Conservation (phyloP, 2,329 filamentous ascomycete species). For the Aspergillus felis region DNA sequence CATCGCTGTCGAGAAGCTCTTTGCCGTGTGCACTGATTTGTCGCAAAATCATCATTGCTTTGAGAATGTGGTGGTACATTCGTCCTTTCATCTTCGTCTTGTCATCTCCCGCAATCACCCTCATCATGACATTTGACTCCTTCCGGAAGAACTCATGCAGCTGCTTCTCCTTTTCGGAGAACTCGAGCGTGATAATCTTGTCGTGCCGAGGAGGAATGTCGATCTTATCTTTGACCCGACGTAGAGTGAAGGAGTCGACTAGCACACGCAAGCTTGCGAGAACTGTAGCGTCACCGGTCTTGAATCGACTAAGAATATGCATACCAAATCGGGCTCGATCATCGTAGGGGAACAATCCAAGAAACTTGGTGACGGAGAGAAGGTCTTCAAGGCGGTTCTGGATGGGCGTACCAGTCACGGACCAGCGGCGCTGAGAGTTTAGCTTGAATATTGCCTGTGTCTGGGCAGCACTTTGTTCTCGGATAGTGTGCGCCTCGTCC, state of each 20-base stretch:
- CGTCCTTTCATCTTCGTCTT: constrained; percentile 71
- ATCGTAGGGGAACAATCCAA: constrained; percentile 81
- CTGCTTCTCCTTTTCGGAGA: constrained; percentile 67
- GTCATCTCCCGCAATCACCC: constrained; percentile 64
- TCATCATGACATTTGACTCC: constrained; percentile 75
- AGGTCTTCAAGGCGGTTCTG: constrained; percentile 92
- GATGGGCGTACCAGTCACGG: constrained; percentile 93
- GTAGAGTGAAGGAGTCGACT: constrained; percentile 89
- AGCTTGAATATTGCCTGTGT: constrained; percentile 81
- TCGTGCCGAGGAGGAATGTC: constrained; percentile 73
- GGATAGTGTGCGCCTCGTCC: constrained; percentile 92
- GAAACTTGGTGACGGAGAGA: constrained; percentile 78
- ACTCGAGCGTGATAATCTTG: constrained; percentile 67
- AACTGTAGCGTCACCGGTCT: constrained; percentile 77
- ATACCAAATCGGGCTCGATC: constrained; percentile 70
- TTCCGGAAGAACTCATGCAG: constrained; percentile 82
- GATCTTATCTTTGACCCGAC: constrained; percentile 87
- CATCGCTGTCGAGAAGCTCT: constrained; percentile 79
- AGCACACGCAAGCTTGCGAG: constrained; percentile 77
- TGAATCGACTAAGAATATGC: constrained; percentile 81
- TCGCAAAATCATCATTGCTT: constrained; percentile 83
- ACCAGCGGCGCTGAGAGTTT: constrained; percentile 81
- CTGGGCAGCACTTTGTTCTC: constrained; percentile 74
- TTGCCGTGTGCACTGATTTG: constrained; percentile 92
- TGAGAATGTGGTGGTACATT: constrained; percentile 90